Evolutionary conservation across 148 eudicot species (phyloP), one percentile per base, ranked within the genome.

Genomic region (Gaultheria prostrata): DNA sequence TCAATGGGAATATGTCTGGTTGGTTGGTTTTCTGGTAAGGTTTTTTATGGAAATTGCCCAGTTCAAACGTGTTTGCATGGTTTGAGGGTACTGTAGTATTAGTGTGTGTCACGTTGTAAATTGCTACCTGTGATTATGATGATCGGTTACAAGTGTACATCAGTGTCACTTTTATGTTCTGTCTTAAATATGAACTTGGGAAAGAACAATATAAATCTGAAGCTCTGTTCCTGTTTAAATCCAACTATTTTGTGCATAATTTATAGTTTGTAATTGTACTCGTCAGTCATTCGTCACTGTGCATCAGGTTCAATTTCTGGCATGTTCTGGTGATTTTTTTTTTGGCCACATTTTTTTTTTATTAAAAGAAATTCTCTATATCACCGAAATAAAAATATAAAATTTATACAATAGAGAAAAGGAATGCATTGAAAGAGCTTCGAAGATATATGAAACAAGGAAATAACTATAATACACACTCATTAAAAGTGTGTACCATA

Each of bases 21-120:
- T 59, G 70, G 30, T 63, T 24, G 30, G 70, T 63, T 63, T 63
- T 63, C 70, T 63, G 70, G 70, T 24, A 63, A 63, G 70, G 70
- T 30, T 63, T 63, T 63, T 63, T 24, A 63, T 63, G 70, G 24
- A 63, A 63, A 9, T 63, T 63, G 32, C 0, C 3, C 26, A 1
- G 32, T 63, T 63, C 70, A 63, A 63, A 24, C 0, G 9, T 63
- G 70, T 63, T 24, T 63, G 43, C 43, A 39, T 39, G 70, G 30
- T 24, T 24, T 9, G 10, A 5, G 30, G 30, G 30, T 24, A 63
- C 70, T 24, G 70, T 59, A n/a, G 67, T 59, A 57, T 13, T 6
- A 24, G 70, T 24, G 67, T 59, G 26, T 7, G 67, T 59, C 67
- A 24, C 70, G 24, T 24, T 63, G 11, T 24, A 30, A 63, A 9